Evolutionary conservation across 1,284 basidiomycete genomes (phyloP).

Genomic region (Fomitopsis betulina): DNA sequence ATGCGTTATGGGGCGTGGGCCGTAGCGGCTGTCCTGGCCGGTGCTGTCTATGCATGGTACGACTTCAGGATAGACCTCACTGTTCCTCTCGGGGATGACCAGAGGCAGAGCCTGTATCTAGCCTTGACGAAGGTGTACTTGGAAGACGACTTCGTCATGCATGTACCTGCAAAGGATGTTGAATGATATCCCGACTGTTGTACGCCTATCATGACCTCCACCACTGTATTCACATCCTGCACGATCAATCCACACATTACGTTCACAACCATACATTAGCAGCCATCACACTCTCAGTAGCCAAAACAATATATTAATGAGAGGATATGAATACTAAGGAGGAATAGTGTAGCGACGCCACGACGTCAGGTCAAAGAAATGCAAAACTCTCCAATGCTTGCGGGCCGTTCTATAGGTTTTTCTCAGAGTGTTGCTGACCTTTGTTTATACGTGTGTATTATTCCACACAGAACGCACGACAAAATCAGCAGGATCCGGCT

Average conservation of each 20-base stretch:
- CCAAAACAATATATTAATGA: no score
- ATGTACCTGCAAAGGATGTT: background rate
- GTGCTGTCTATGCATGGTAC: conserved; percentile 35
- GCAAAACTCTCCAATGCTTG: no score
- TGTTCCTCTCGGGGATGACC: conserved; percentile 38
- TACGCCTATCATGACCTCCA: no score
- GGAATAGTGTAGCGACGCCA: no score
- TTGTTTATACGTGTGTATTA: conserved; percentile 37
- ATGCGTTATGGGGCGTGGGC: conserved; percentile 23
- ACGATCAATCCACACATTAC: no score
- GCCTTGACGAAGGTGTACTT: conserved; percentile 7
- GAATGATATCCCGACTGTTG: no score
- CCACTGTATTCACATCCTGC: no score
- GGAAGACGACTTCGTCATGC: conserved; percentile 2
- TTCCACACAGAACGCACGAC: conserved; percentile 55
- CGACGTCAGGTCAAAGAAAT: no score
- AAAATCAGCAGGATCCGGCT: conserved; percentile 40
- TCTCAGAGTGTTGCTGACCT: background rate
- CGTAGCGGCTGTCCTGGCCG: conserved; percentile 24
- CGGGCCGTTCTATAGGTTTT: no score
- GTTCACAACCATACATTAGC: no score
- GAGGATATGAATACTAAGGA: no score
- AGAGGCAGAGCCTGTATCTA: conserved; percentile 41
- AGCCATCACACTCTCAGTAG: no score
- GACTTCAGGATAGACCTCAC: conserved; percentile 28